phyloP scores from a whole-genome alignment of 768 basidiomycete genomes.

The Phylloporus sp. region DNA sequence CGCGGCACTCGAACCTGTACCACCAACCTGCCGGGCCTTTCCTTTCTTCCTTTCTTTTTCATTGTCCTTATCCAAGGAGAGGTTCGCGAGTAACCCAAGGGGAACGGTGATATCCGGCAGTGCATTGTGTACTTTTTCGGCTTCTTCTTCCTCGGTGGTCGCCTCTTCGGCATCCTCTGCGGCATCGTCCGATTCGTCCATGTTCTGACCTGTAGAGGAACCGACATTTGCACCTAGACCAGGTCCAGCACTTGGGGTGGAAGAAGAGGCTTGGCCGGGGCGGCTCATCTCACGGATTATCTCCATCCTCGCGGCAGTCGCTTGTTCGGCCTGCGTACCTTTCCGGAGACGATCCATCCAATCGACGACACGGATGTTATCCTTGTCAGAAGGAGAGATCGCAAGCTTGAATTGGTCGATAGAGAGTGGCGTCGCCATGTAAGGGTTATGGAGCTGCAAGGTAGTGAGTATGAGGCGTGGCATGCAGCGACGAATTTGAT shows the following conservation, averaged over 20 bases:
- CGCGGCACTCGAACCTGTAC: conserved; percentile 3
- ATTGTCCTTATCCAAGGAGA: conserved; percentile 58
- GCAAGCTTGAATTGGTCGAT: conserved; percentile 78
- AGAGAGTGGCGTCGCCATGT: conserved; percentile 71
- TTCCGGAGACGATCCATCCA: conserved; percentile 73
- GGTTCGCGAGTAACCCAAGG: conserved; percentile 68
- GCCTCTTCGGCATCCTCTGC: conserved; percentile 28
- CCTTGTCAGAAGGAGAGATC: conserved; percentile 69
- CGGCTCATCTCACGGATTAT: conserved; percentile 32
- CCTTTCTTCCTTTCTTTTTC: conserved; percentile 38
- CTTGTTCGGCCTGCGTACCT: conserved; percentile 48
- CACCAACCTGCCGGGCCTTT: conserved; percentile 29
- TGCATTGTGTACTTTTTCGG: conserved; percentile 45
- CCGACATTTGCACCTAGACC: neutral
- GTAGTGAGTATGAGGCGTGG: neutral
- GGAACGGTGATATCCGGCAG: conserved; percentile 73
- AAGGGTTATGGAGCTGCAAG: conserved; percentile 63
- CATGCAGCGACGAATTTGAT: neutral
- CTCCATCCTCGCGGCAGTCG: conserved; percentile 26
- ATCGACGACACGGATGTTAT: conserved; percentile 63
- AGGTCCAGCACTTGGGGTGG: neutral
- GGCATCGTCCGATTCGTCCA: conserved; percentile 41
- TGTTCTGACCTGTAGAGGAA: neutral
- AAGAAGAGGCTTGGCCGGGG: conserved; percentile 12
- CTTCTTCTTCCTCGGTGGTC: conserved; percentile 36